Evolutionary conservation across 2,329 filamentous ascomycete genomes (phyloP), one percentile per base, ranked within the genome.

Genomic region (Cladophialophora bantiana): DNA sequence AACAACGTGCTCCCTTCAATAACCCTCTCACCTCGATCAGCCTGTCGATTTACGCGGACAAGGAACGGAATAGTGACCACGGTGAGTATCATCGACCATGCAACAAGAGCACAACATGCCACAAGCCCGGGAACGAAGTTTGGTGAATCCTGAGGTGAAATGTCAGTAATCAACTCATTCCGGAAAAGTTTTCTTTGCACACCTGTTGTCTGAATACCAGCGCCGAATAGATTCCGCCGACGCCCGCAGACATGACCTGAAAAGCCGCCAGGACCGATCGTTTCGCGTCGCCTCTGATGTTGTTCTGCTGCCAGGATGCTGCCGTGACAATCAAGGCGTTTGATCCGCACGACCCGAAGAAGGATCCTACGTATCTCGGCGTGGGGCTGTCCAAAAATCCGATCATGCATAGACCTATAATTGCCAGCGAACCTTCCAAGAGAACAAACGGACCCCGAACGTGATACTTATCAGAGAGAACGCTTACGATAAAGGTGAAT

Each of bases 291-390:
- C 69, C 68, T n/a, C 73, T 70, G 59, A 76, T 73, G 58, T 78
- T 77, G 67, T 77, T 77, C 32, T 73, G 70, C 59, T 74, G 38
- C 57, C 76, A 77, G 12, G 76, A 73, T 59, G 76, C 73, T 2
- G 70, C 68, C 1, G 74, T 72, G 6, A 75, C 75, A 1, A 78
- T 67, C 20, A 61, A 38, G 3, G 54, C 65, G 48, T 68, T 68
- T 26, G 35, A 31, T 7, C 65, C 80, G 94, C 91, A 80, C 92
- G 94, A 0, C 90, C 87, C 84, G 50, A 94, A 79, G 79, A 93
- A 93, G 64, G 92, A 84, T 59, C 90, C 90, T 66, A 91, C 87
- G 77, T 92, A 93, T 52, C 90, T 85, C 7, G 88, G 84, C 1
- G 75, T 82, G 1, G 85, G 71, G 68, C n/a, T 18, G 13, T 59